Percentiles rank a stretch among this genome's conserved stretches.
Conservation (phyloP, 257 asterid species). For the Rubia yunnanensis region DNA sequence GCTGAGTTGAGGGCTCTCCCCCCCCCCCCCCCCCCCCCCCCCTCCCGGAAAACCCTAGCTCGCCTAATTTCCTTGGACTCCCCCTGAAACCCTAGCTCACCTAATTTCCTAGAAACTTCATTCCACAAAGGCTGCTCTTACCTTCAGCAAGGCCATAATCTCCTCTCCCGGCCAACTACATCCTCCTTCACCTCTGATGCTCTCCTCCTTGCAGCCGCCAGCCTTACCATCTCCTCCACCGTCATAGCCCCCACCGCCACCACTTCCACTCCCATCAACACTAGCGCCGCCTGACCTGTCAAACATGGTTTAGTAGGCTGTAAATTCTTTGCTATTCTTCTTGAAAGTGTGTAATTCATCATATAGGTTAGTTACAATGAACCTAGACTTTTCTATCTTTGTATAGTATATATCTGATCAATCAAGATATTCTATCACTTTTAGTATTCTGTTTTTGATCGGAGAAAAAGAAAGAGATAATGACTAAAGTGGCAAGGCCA, state of each 20-base stretch:
- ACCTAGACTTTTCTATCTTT: too few species aligned
- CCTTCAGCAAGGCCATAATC: conserved; percentile 62
- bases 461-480: background rate
- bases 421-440: too few species aligned
- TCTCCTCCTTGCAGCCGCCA: conserved; percentile 25
- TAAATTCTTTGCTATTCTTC: background rate
- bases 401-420: too few species aligned
- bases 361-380: too few species aligned
- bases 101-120: conserved; percentile 69
- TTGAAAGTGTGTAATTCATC: too few species aligned
- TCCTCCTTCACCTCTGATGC: conserved; percentile 19
- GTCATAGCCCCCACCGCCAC: conserved; percentile 18
- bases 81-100: conserved; percentile 62
- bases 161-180: conserved; percentile 76
- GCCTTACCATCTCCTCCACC: conserved; percentile 26
- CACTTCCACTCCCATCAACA: conserved; percentile 17
- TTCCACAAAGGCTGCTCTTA: conserved; percentile 87
- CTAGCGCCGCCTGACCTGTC: conserved; percentile 23
- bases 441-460: background rate
- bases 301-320: conserved; percentile 17
- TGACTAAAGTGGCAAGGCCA: conserved; percentile 2
- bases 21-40: too few species aligned
- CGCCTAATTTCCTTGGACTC: conserved; percentile 51
- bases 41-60: too few species aligned
- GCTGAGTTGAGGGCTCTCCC: conserved; percentile 23